phyloP scores from a whole-genome alignment of 257 asterid species.

The Thymus mandschuricus region DNA sequence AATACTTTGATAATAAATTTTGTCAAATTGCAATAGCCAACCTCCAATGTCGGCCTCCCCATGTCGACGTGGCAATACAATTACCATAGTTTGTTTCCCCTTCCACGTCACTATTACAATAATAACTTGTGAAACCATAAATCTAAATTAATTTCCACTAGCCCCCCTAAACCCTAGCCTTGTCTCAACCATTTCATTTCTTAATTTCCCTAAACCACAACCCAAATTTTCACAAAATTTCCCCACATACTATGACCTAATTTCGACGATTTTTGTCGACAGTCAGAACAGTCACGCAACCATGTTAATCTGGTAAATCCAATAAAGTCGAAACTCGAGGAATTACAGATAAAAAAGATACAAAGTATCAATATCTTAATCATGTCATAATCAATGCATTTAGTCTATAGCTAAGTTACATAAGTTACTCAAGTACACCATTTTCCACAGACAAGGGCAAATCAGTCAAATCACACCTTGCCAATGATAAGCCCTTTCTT shows the following conservation, averaged over 20 bases:
- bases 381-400: too few relatives aligned
- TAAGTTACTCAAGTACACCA: not conserved
- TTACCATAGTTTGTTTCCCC: conserved; percentile 42
- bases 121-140: conserved; percentile 21
- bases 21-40: conserved; percentile 42
- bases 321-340: too few relatives aligned
- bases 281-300: too few relatives aligned
- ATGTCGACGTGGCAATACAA: conserved; percentile 58
- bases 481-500: conserved; percentile 39
- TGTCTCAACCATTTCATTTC: too few relatives aligned
- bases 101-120: conserved; percentile 13
- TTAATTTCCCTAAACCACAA: not conserved
- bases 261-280: too few relatives aligned
- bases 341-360: too few relatives aligned
- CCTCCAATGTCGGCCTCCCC: conserved; percentile 36
- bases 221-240: not conserved
- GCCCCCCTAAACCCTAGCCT: not conserved
- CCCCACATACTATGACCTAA: too few relatives aligned
- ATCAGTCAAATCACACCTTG: conserved; percentile 4
- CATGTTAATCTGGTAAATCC: too few relatives aligned
- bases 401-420: too few relatives aligned
- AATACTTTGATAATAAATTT: conserved; percentile 37
- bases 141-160: not conserved
- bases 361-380: too few relatives aligned
- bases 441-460: not conserved